Conservation (phyloP, 2,329 filamentous ascomycete genomes). For the Aspergillus proliferans region DNA sequence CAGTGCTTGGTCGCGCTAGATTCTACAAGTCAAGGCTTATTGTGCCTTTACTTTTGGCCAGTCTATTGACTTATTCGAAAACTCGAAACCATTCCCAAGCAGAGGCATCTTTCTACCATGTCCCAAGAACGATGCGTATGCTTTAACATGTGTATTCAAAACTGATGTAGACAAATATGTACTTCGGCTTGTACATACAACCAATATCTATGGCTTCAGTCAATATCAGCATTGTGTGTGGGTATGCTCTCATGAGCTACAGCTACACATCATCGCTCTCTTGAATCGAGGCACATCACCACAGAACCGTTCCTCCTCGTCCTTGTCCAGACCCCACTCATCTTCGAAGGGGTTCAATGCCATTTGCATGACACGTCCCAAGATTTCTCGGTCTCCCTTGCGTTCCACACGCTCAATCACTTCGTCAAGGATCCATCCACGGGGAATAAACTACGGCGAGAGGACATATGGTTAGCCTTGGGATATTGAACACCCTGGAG, state of each 20-base stretch:
- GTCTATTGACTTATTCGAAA: no score
- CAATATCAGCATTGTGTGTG: background rate
- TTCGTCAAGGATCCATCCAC: constrained; percentile 90
- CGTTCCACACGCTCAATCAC: constrained; percentile 84
- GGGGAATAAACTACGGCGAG: constrained; percentile 62
- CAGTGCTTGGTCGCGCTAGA: no score
- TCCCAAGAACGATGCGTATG: no score
- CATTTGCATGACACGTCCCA: constrained; percentile 75
- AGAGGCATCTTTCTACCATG: no score
- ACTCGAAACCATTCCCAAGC: no score
- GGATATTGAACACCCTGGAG: background rate
- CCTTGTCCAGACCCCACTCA: constrained; percentile 51
- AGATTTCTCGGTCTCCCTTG: constrained; percentile 69
- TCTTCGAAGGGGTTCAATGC: constrained; percentile 79
- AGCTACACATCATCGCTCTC: constrained; percentile 88
- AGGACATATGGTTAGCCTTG: background rate
- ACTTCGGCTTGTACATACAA: background rate
- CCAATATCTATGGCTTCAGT: background rate
- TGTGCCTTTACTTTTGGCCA: no score
- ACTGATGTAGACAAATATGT: no score
- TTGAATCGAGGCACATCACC: constrained; percentile 74
- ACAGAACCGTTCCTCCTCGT: constrained; percentile 76
- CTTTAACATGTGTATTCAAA: no score
- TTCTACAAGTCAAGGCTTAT: no score
- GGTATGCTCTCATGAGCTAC: constrained; percentile 62